Conservation (phyloP, 2,329 filamentous ascomycete species). For the Nannizzia gypsea region DNA sequence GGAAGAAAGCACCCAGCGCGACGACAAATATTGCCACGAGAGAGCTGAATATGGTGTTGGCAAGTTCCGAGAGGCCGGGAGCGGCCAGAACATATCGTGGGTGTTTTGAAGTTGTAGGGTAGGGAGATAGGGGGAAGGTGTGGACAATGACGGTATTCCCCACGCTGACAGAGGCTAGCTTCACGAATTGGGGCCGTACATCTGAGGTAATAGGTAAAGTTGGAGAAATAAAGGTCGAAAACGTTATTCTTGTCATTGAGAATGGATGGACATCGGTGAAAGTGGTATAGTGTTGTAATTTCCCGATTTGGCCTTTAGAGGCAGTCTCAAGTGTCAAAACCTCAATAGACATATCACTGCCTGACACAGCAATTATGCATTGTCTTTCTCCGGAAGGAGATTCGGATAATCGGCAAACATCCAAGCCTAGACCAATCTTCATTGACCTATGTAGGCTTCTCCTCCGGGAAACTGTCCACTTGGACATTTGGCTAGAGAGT, state of each 20-base stretch:
- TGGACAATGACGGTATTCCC: conserved; percentile 71
- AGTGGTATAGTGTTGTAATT: conserved; percentile 40
- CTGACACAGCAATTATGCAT: conserved; percentile 67
- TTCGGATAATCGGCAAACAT: conserved; percentile 57
- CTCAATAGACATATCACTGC: conserved; percentile 65
- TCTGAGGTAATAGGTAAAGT: conserved; percentile 36
- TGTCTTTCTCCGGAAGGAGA: conserved; percentile 54
- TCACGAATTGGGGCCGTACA: conserved; percentile 49
- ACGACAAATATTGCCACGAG: conserved; percentile 50
- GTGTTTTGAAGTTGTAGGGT: conserved; percentile 33
- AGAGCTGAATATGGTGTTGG: conserved; percentile 44
- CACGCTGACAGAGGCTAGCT: conserved; percentile 70
- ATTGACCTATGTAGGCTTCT: conserved; percentile 55
- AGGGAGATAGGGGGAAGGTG: conserved; percentile 54
- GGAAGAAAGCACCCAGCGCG: conserved; percentile 49
- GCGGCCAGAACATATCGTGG: conserved; percentile 60
- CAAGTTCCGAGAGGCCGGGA: conserved; percentile 42
- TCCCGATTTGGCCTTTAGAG: conserved; percentile 32
- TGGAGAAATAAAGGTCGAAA: conserved; percentile 43
- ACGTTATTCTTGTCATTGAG: conserved; percentile 46
- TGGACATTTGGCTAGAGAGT: conserved; percentile 18
- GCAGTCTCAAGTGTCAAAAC: conserved; percentile 66
- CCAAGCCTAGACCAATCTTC: conserved; percentile 64
- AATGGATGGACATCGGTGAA: conserved; percentile 46
- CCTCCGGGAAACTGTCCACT: conserved; percentile 38